phyloP scores from a whole-genome alignment of 768 basidiomycete species.

The Psilocybe cyanescens region DNA sequence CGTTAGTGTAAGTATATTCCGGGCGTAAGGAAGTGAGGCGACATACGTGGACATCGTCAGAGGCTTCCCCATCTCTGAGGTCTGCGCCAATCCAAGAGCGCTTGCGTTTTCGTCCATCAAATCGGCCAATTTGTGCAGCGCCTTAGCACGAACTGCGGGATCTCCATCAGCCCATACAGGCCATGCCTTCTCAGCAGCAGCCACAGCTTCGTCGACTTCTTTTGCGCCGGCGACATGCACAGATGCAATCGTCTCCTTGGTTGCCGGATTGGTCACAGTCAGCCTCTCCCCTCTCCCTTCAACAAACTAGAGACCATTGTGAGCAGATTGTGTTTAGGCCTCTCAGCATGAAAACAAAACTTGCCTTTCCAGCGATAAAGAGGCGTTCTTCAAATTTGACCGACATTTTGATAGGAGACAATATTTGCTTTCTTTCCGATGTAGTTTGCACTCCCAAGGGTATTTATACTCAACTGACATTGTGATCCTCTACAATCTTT shows the following conservation, averaged over 20 bases:
- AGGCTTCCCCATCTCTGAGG: constrained; percentile 55
- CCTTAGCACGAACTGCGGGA: constrained; percentile 24
- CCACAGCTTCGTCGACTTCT: constrained; percentile 4
- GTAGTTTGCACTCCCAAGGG: too few relatives aligned
- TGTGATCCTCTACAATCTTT: too few relatives aligned
- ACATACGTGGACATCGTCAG: background rate
- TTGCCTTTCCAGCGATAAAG: constrained; percentile 7
- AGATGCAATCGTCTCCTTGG: constrained; percentile 2
- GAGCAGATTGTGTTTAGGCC: background rate
- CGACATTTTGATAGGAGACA: background rate
- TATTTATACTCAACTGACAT: too few relatives aligned
- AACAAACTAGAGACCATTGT: background rate
- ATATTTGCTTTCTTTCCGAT: too few relatives aligned
- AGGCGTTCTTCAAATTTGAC: constrained; percentile 5
- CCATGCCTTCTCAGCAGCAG: constrained; percentile 6
- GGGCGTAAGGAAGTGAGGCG: too few relatives aligned
- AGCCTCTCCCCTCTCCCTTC: constrained; percentile 2
- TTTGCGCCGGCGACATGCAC: constrained; percentile 5
- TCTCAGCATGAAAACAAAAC: background rate
- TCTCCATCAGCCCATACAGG: constrained; percentile 8
- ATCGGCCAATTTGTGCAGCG: constrained; percentile 35
- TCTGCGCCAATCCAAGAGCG: constrained; percentile 33
- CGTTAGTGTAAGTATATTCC: background rate
- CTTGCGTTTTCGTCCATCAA: constrained; percentile 30
- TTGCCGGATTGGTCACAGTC: constrained; percentile 3